Evolutionary conservation across 225 moss, liverwort and hornwort species (phyloP).

Genomic region (Ulota crispa): DNA sequence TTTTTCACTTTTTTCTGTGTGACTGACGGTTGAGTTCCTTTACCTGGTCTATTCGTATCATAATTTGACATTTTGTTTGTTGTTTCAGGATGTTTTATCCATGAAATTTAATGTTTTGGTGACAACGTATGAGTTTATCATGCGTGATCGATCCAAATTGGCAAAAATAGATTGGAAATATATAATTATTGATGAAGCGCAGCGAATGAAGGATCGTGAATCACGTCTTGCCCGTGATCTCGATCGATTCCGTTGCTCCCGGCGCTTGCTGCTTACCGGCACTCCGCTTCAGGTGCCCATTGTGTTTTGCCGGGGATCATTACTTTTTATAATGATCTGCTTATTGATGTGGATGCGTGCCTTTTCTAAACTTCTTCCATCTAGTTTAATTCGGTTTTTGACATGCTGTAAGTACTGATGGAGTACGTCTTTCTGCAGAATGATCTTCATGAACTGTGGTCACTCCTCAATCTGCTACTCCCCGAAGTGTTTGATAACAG

Average conservation of each 20-base stretch:
- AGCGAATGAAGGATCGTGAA: constrained; percentile 99
- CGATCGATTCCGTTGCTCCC: constrained; percentile 90
- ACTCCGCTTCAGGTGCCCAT: constrained; percentile 82
- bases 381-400: background rate
- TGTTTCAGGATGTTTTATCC: constrained; percentile 78
- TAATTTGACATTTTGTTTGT: constrained; percentile 17
- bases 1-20: background rate
- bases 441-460: constrained; percentile 98
- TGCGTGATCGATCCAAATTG: constrained; percentile 97
- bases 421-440: constrained; percentile 52
- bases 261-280: constrained; percentile 96
- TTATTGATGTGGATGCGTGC: constrained; percentile 1
- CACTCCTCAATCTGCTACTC: constrained; percentile 91
- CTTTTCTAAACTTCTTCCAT: background rate
- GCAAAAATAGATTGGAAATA: constrained; percentile 99
- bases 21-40: background rate
- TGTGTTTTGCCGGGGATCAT: background rate
- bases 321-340: background rate
- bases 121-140: constrained; percentile 97
- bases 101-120: constrained; percentile 99
- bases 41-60: constrained; percentile 2
- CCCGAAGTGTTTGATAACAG: constrained; percentile 99
- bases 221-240: constrained; percentile 99
- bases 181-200: constrained; percentile 97
- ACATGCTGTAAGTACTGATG: constrained; percentile 17